Base-by-base conservation (phyloP, 108 stramenopile species). In the Cyclotella atomus region DNA sequence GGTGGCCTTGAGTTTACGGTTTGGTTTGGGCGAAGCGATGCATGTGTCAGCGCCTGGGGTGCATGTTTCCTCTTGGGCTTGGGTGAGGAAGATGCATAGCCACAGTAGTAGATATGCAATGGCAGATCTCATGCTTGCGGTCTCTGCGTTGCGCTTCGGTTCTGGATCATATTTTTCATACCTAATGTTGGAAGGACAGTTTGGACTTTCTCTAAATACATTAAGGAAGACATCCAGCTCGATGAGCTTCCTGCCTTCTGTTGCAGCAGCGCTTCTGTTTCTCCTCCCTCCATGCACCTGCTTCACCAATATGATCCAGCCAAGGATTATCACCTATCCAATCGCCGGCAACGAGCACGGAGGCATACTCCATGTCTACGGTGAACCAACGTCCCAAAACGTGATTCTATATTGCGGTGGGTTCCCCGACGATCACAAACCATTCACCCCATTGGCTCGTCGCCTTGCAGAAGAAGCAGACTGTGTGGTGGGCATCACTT, bases 401-500 rank as follows among this genome's bases (percentile, higher is more conserved):
- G 47, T 79, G 9, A 59, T 79, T 46, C 35, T 82, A 9, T 77
- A 67, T 34, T 77, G 81, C 43, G 76, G 81, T 20, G 76, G 81
- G 24, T 85, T 50, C 24, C 84, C 84, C 9, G 81, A 85, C 34
- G 82, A 76, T 57, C 54, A 77, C 10, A 66, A 79, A 16, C 67
- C 64, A 20, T 82, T 85, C 71, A 34, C 65, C 8, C 63, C 67
- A 8, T 49, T 85, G 14, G 84, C 84, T 9, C 27, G 44, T n/a
- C 77, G 73, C 35, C 70, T 85, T 12, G 66, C 84, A 14, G 25
- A 36, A 52, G 25, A 61, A n/a, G n/a, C n/a, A 15, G 38, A 72
- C 27, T 81, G 80, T 38, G 70, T 79, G 24, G 77, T 79, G 15
- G 84, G 84, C 1, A 68, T 85, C 25, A 83, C 77, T 19, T 82